Evolutionary conservation across 768 basidiomycete species (phyloP).

Genomic region (Crassisporium funariophilum): DNA sequence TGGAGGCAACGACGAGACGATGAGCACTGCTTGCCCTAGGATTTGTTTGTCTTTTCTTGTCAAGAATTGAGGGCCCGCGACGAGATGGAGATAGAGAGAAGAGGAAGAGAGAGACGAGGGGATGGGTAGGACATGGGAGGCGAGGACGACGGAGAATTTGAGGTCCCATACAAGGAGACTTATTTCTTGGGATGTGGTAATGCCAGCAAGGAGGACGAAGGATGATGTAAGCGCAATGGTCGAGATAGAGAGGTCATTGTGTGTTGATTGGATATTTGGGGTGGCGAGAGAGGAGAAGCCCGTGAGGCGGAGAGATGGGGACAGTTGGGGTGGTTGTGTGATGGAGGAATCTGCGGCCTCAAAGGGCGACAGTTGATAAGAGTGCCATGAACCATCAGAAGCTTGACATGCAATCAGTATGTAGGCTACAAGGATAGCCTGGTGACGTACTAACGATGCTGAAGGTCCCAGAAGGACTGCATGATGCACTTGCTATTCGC

Average conservation of each 20-base stretch:
- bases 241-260: constrained; percentile 29
- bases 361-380: constrained; percentile 31
- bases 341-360: constrained; percentile 15
- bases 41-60: constrained; percentile 17
- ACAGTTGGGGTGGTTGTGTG: constrained; percentile 6
- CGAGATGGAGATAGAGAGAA: constrained; percentile 22
- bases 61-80: constrained; percentile 15
- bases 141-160: constrained; percentile 65
- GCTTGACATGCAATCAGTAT: constrained; percentile 28
- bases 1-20: constrained; percentile 41
- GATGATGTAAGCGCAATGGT: constrained; percentile 57
- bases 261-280: constrained; percentile 19
- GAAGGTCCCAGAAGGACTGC: constrained; percentile 49
- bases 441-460: constrained; percentile 49
- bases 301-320: constrained; percentile 31
- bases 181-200: constrained; percentile 42
- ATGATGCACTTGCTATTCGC: constrained; percentile 42
- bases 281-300: constrained; percentile 31
- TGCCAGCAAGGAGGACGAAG: constrained; percentile 53
- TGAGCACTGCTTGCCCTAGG: constrained; percentile 51
- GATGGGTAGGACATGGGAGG: constrained; percentile 50
- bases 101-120: constrained; percentile 43
- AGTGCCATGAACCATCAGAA: constrained; percentile 45
- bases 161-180: constrained; percentile 68
- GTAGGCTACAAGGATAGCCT: neutral